These are phyloP conservation scores for Begonia peltatifolia DNA, from an alignment of 306 rosid species.

Conservation along the genomic window DNA sequence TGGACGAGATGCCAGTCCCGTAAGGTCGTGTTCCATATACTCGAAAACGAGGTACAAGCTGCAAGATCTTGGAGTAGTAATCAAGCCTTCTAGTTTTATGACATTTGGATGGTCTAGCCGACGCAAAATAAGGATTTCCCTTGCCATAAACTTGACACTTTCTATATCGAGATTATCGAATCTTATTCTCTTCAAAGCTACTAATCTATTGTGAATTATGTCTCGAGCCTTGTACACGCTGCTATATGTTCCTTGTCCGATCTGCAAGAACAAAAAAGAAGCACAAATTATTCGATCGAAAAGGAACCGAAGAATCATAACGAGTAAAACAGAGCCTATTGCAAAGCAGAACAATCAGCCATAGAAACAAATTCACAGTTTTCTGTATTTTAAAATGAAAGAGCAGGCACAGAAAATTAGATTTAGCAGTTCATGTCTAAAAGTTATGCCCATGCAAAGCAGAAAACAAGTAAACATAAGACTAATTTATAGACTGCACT, in stretches of 20 bases:
- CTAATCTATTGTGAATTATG: conserved; percentile 37
- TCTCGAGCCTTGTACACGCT: conserved; percentile 87
- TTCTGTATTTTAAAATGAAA: no score
- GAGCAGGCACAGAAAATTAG: no score
- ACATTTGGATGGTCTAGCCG: conserved; percentile 86
- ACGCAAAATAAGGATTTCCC: conserved; percentile 82
- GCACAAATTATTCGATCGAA: conserved; percentile 1
- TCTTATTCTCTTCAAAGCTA: conserved; percentile 82
- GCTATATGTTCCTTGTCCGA: conserved; percentile 95
- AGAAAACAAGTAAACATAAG: no score
- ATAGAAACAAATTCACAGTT: no score
- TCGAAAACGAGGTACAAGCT: conserved; percentile 86
- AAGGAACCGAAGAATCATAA: background rate
- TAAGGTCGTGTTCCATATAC: conserved; percentile 95
- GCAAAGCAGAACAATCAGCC: no score
- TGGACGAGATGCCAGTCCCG: conserved; percentile 71
- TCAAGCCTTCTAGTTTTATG: conserved; percentile 80
- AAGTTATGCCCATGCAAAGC: no score
- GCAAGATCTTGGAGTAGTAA: conserved; percentile 59
- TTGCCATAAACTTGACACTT: conserved; percentile 93
- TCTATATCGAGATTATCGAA: conserved; percentile 80
- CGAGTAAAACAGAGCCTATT: background rate
- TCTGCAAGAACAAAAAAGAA: conserved; percentile 38
- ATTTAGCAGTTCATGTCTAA: no score
- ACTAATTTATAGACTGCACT: no score